Base-by-base conservation (phyloP, 2,329 filamentous ascomycete species). In the Drechslera avenae region DNA sequence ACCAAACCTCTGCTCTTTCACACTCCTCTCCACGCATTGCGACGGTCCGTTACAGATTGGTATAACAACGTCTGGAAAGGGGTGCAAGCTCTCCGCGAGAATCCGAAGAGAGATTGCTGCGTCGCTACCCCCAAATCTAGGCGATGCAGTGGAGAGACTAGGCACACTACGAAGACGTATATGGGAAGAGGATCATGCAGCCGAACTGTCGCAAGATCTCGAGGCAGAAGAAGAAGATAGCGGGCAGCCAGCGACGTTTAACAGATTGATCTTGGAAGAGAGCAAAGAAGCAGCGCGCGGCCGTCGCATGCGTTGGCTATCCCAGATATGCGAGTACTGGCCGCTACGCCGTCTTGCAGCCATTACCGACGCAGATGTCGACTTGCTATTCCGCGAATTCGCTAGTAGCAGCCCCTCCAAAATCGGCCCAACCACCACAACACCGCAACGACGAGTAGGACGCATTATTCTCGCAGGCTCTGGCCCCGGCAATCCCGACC, bases 261-360 rank as follows among this genome's bases (percentile, higher is more conserved):
- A 99, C 73, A 86, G 83, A 54, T 79, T 99, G 3, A 82, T 97
- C 5, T 84, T 81, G 0, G 86, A 90, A 39, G 85, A 86, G 36
- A 90, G 94, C 65, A 76, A 83, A 1, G 87, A 89, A 52, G 87
- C 87, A 3, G 84, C 86, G 13, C 91, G 91, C 69, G 91, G 84
- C 17, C 81, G 93, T 52, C 83, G 94, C 43, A 92, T 96, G 80
- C 84, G 94, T 50, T 99, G 94, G 94, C 80, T 99, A 1, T 85
- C 89, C 16, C 94, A 99, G 71, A 91, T 99, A 44, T 99, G 94
- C 80, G 94, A 99, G 78, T 99, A 99, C 76, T 99, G 94, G 94
- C 92, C 94, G 1, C 80, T 99, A 19, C 86, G 86, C 57, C 85
- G 89, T 14, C 82, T 99, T 1, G 91, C 91, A 6, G 81, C 82